Conservation (phyloP, 768 basidiomycete genomes). For the Chalciporus pseudorubinellus region DNA sequence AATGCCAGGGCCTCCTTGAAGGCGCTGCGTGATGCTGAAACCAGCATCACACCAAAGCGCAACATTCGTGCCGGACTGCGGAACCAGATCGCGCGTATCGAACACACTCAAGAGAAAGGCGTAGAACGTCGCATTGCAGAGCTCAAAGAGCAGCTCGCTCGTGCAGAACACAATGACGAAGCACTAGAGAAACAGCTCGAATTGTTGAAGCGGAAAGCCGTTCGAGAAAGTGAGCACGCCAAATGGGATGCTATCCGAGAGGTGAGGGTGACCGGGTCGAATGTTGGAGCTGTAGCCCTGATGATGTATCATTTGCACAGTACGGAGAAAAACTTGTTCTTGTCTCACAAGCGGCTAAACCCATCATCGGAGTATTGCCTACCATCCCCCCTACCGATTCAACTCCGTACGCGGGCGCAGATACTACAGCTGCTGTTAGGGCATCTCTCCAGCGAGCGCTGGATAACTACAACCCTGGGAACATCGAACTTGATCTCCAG, state of each 20-base stretch:
- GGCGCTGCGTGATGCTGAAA: constrained; percentile 69
- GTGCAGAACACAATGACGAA: constrained; percentile 62
- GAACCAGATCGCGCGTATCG: constrained; percentile 59
- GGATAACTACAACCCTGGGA: constrained; percentile 74
- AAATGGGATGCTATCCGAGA: constrained; percentile 85
- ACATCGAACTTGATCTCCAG: constrained; percentile 50
- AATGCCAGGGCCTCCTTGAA: constrained; percentile 66
- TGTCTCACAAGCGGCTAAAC: constrained; percentile 65
- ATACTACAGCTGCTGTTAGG: constrained; percentile 65
- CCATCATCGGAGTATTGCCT: constrained; percentile 62
- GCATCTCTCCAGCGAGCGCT: constrained; percentile 76
- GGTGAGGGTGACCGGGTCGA: constrained; percentile 39
- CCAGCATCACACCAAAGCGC: constrained; percentile 55
- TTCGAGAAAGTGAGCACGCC: constrained; percentile 68
- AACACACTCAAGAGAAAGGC: constrained; percentile 63
- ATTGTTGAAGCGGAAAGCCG: constrained; percentile 70
- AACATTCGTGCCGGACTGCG: constrained; percentile 57
- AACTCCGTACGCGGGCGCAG: constrained; percentile 58
- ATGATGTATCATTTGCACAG: constrained; percentile 35
- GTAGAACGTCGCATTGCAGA: constrained; percentile 68
- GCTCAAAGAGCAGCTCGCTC: constrained; percentile 65
- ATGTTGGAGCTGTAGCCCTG: neutral
- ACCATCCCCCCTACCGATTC: constrained; percentile 57
- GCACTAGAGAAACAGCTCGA: constrained; percentile 68
- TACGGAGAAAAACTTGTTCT: constrained; percentile 80